These are phyloP conservation scores for Capsicum baccatum DNA, from an alignment of 257 asterid species.

Conservation along the genomic window DNA sequence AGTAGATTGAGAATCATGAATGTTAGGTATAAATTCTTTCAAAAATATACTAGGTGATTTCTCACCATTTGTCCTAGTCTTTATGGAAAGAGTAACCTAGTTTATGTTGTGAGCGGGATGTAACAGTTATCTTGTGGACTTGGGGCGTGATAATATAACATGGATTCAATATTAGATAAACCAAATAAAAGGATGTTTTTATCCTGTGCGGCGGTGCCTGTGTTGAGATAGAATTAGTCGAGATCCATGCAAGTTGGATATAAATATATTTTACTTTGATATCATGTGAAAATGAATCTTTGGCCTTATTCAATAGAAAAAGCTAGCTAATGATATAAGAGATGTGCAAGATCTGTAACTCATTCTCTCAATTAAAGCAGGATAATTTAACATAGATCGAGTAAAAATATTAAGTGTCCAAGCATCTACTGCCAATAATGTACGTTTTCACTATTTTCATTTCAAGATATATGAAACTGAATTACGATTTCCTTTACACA, in stretches of 20 bases:
- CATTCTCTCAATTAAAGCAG: background rate
- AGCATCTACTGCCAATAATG: background rate
- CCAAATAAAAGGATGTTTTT: background rate
- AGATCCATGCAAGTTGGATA: too few relatives aligned
- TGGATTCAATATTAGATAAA: background rate
- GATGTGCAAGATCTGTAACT: background rate
- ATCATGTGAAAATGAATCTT: background rate
- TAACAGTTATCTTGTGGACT: background rate
- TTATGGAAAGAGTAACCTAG: too few relatives aligned
- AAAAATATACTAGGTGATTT: too few relatives aligned
- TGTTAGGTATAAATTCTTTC: too few relatives aligned
- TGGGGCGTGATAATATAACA: background rate
- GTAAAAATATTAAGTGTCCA: too few relatives aligned
- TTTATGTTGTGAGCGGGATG: too few relatives aligned
- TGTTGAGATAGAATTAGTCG: too few relatives aligned
- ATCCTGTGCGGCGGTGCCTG: too few relatives aligned
- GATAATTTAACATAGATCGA: background rate
- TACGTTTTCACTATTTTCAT: background rate
- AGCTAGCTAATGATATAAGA: background rate
- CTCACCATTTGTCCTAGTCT: too few relatives aligned
- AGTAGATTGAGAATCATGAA: too few relatives aligned
- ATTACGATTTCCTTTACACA: background rate
- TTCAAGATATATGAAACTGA: background rate
- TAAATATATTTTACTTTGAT: background rate
- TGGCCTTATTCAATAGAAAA: background rate